Evolutionary conservation across 371 early-diverging fungal species (phyloP).

Genomic region (Mortierella sp.): DNA sequence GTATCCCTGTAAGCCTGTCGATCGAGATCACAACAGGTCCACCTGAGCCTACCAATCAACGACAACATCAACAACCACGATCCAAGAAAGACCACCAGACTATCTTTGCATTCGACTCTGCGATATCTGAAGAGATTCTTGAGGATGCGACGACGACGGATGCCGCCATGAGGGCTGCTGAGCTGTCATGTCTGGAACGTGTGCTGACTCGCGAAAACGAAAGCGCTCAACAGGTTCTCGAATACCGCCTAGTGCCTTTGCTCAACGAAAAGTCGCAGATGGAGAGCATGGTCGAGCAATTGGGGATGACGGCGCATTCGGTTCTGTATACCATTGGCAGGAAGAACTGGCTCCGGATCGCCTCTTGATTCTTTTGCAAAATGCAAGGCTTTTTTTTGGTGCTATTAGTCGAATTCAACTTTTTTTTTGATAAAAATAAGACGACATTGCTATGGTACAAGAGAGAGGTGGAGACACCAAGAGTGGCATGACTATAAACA

Average conservation of each 20-base stretch:
- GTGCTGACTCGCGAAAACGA: slow-evolving; percentile 10
- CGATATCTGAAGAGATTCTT: background rate
- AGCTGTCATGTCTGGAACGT: background rate
- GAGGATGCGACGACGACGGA: background rate
- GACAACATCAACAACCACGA: background rate
- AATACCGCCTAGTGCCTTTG: slow-evolving; percentile 1
- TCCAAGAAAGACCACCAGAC: background rate
- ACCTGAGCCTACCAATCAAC: background rate
- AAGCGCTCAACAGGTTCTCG: background rate
- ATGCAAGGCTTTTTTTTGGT: background rate
- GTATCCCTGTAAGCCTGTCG: background rate
- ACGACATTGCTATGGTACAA: background rate
- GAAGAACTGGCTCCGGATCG: background rate
- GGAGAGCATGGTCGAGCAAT: background rate
- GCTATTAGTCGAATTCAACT: background rate
- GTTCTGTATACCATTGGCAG: background rate
- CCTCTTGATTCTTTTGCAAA: background rate
- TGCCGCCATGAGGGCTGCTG: background rate
- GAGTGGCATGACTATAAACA: background rate
- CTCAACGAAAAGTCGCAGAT: background rate
- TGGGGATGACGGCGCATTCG: background rate
- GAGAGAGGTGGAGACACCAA: background rate
- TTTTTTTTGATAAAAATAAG: background rate
- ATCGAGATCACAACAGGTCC: slow-evolving; percentile 19
- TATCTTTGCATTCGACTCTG: background rate